phyloP scores from a whole-genome alignment of 108 stramenopile genomes.

The Heterococcus sp. region DNA sequence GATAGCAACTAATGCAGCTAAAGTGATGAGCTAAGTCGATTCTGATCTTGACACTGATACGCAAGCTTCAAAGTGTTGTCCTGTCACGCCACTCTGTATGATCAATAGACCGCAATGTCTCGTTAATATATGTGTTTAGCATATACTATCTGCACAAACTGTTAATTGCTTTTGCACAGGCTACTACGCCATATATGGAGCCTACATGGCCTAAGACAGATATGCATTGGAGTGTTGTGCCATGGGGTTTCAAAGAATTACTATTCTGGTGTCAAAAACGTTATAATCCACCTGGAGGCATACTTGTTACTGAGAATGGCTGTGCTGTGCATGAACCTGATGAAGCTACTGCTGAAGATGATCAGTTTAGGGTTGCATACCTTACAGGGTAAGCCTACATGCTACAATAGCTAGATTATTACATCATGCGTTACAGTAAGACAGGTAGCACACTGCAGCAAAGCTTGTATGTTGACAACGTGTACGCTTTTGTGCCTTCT shows the following conservation, averaged over 20 bases:
- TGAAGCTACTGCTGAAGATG: constrained; percentile 21
- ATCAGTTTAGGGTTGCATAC: constrained; percentile 39
- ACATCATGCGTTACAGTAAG: no score
- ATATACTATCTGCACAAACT: background rate
- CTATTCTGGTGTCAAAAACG: constrained; percentile 50
- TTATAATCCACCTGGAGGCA: constrained; percentile 20
- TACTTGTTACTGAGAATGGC: constrained; percentile 57
- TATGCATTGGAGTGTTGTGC: constrained; percentile 51
- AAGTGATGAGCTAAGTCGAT: background rate
- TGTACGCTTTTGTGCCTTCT: no score
- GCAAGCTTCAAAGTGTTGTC: no score
- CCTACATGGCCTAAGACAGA: constrained; percentile 39
- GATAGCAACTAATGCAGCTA: no score
- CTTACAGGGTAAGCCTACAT: constrained; percentile 26
- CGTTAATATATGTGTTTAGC: background rate
- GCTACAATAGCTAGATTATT: no score
- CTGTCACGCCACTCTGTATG: no score
- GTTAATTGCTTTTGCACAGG: background rate
- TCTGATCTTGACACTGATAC: background rate
- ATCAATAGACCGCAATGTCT: background rate
- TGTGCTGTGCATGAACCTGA: constrained; percentile 28
- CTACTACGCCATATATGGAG: constrained; percentile 6
- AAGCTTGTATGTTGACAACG: no score
- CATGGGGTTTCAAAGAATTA: constrained; percentile 47
- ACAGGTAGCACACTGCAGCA: no score